Base-by-base conservation (phyloP, 2,329 filamentous ascomycete species). In the Hymenoscyphus linearis region DNA sequence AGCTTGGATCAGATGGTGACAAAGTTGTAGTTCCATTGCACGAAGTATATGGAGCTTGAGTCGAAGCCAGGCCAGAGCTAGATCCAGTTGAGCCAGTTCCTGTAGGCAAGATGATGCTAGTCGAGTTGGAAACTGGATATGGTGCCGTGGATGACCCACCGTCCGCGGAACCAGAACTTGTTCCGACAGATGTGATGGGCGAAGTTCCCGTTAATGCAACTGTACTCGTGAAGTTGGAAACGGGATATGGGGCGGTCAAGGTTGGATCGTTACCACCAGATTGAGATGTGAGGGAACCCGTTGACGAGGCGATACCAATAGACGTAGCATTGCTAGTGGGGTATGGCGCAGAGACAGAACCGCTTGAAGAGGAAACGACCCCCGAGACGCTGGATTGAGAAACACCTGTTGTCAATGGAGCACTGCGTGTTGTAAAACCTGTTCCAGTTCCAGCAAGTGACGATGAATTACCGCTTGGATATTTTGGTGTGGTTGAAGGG, bases 121-220 rank as follows among this genome's bases (percentile, higher is more conserved):
- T 55, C 7, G 58, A 63, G 22, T 65, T 65, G 5, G 57, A 57
- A 18, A 52, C 57, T 26, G 64, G 62, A n/a, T 61, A 65, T 13
- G 64, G 64, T 10, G 52, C 60, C 10, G 57, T 35, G 36, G 44
- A 52, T 12, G 56, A 31, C 27, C 14, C n/a, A 16, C 34, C 50
- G 26, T 52, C 50, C 14, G 18, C 12, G 7, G 25, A 31, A 7
- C 22, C 50, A 31, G 27, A 26, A 18, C 50, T 52, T 31, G 50
- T 52, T 27, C 50, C 50, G 3, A 13, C 14, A 52, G 50, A 26
- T 52, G 50, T 27, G 22, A 18, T 52, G 13, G 50, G 22, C 12
- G 18, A 47, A 18, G 40, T 47, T n/a, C n/a, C 9, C 9, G n/a
- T 47, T 47, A n/a, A n/a, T 10, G 16, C n/a, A 22, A 47, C 18